A percentile compares a stretch with the other conserved stretches of the same genome.
Evolutionary conservation across 2,329 filamentous ascomycete genomes (phyloP).

Genomic region (Hymenoscyphus albidus): DNA sequence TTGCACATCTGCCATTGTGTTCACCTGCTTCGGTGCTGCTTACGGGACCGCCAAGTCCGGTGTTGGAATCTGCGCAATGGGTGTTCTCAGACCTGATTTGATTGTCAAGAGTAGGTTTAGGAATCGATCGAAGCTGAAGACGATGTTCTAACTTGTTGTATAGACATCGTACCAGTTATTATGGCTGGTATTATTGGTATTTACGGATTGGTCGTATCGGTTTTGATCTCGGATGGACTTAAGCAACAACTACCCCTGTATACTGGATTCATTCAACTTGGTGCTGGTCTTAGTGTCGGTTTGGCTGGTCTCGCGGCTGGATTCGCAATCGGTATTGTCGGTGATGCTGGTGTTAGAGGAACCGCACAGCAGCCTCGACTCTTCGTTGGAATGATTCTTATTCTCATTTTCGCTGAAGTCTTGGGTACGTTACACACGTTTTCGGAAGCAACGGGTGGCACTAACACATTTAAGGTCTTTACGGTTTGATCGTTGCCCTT

Average conservation of each 20-base stretch:
- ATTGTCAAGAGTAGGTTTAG: constrained; percentile 91
- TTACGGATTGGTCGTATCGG: constrained; percentile 86
- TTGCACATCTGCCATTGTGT: constrained; percentile 91
- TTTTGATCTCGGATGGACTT: constrained; percentile 78
- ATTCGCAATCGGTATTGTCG: constrained; percentile 84
- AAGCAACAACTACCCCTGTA: constrained; percentile 70
- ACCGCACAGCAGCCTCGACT: constrained; percentile 66
- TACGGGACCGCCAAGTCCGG: constrained; percentile 99
- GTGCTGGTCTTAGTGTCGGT: constrained; percentile 77
- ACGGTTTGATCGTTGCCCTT: constrained; percentile 96
- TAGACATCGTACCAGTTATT: constrained; percentile 99
- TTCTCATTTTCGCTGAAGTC: constrained; percentile 83
- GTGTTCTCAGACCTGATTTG: constrained; percentile 93
- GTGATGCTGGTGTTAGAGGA: constrained; percentile 84
- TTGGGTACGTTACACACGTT: constrained; percentile 53
- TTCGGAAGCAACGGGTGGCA: background rate
- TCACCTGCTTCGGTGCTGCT: constrained; percentile 93
- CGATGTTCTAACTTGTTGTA: constrained; percentile 19
- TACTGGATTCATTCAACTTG: constrained; percentile 80
- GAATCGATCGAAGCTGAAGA: background rate
- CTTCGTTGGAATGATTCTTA: constrained; percentile 77
- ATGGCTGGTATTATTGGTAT: constrained; percentile 99
- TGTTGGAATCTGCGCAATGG: constrained; percentile 97
- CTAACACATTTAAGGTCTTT: constrained; percentile 67
- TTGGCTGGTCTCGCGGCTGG: constrained; percentile 79